Conservation (phyloP, 768 basidiomycete genomes). For the Gyrodon lividus region DNA sequence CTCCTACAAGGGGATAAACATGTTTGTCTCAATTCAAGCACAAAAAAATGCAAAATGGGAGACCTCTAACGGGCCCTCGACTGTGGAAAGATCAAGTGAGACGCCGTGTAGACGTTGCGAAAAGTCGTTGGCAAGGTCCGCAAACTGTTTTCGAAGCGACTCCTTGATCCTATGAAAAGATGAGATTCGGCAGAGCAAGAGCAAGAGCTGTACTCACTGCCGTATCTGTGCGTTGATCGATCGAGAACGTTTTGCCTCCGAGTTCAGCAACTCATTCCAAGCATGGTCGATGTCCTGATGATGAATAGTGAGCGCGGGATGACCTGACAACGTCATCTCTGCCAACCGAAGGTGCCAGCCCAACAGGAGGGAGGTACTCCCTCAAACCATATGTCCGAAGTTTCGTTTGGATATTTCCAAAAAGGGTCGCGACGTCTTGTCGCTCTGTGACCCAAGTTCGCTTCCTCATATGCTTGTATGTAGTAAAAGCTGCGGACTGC, state of each 20-base stretch:
- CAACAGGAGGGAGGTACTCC: slow-evolving; percentile 77
- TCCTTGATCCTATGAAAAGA: slow-evolving; percentile 69
- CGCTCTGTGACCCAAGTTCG: slow-evolving; percentile 87
- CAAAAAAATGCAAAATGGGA: slow-evolving; percentile 7
- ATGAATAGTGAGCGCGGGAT: slow-evolving; percentile 8
- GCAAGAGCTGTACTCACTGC: slow-evolving; percentile 53
- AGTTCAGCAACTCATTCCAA: slow-evolving; percentile 71
- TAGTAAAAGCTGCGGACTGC: slow-evolving; percentile 67
- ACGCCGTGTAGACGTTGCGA: slow-evolving; percentile 64
- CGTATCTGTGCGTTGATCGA: slow-evolving; percentile 88
- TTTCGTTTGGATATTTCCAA: slow-evolving; percentile 93
- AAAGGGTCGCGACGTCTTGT: slow-evolving; percentile 82
- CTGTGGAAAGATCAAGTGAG: slow-evolving; percentile 67
- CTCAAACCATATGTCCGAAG: slow-evolving; percentile 84
- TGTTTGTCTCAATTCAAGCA: slow-evolving; percentile 7
- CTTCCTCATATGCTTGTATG: slow-evolving; percentile 85
- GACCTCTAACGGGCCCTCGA: slow-evolving; percentile 79
- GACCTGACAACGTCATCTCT: background rate
- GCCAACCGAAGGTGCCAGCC: slow-evolving; percentile 59
- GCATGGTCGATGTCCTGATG: slow-evolving; percentile 67
- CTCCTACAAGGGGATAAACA: slow-evolving; percentile 40
- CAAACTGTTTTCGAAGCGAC: slow-evolving; percentile 71
- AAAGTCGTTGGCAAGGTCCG: slow-evolving; percentile 73
- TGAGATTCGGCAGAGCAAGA: slow-evolving; percentile 2
- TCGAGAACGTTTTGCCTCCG: slow-evolving; percentile 75